A percentile compares a stretch with the other conserved stretches of the same genome.
Conservation (phyloP, 257 asterid species). For the Haberlea rhodopensis region DNA sequence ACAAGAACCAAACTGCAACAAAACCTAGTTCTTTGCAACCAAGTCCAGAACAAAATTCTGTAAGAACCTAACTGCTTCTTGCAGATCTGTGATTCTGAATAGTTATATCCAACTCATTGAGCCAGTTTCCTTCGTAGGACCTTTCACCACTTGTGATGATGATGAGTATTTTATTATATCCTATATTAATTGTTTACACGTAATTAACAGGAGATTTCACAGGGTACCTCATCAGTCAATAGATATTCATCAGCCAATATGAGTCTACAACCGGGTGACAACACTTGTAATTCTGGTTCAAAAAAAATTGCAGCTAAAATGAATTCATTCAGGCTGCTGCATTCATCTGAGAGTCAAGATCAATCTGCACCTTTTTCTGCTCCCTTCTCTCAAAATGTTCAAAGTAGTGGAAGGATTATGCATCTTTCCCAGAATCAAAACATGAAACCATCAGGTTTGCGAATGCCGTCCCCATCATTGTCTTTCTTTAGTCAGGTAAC, state of each 20-base stretch:
- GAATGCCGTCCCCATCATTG: constrained; percentile 96
- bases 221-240: constrained; percentile 44
- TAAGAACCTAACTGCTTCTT: constrained; percentile 39
- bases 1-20: constrained; percentile 36
- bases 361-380: constrained; percentile 28
- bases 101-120: constrained; percentile 10
- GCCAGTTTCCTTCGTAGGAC: constrained; percentile 21
- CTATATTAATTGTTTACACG: constrained; percentile 17
- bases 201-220: constrained; percentile 26
- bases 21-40: constrained; percentile 39
- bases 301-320: constrained; percentile 37
- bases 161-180: constrained; percentile 16
- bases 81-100: constrained; percentile 16
- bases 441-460: constrained; percentile 71
- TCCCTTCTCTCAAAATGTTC: constrained; percentile 37
- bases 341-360: constrained; percentile 37
- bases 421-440: constrained; percentile 39
- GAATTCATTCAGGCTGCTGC: constrained; percentile 31
- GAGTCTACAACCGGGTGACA: constrained; percentile 33
- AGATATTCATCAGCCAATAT: constrained; percentile 34
- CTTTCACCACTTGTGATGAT: constrained; percentile 19
- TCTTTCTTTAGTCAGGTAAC: constrained; percentile 85
- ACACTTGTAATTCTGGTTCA: constrained; percentile 32
- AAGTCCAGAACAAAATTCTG: constrained; percentile 42
- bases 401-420: constrained; percentile 31